Evolutionary conservation across 768 basidiomycete genomes (phyloP), one percentile per base, ranked within the genome.

Genomic region (Macrolepiota dolichaula): DNA sequence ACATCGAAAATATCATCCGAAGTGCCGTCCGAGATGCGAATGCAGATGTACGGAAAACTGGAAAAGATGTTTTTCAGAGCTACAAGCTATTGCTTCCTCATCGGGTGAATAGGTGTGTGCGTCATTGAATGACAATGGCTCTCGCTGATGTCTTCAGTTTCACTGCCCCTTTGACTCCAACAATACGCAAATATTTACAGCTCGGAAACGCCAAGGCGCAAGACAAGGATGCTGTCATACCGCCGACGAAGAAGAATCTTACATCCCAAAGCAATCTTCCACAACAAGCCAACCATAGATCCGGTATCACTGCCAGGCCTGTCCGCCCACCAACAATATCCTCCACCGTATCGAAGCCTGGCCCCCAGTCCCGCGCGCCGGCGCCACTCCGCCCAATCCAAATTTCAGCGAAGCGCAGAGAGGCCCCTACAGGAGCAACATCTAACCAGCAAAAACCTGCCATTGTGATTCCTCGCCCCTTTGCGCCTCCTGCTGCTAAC

Each of bases 171-270:
- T 78, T 95, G 12, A 86, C 88, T 5, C 92, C 93, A 0, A 87
- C 85, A 2, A 85, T 85, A 40, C 87, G 83, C 66, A 92, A 89
- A 72, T 91, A 91, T 68, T 81, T 94, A 2, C 85, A 87, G 61
- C 80, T 83, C 58, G 76, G 47, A n/a, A n/a, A 22, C 9, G 37
- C 17, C 17, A 52, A 51, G 38, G 37, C 5, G 11, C 17, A 66
- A 50, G 63, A 66, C 7, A 61, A 59, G 44, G 63, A 65, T 13
- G 58, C 62, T 2, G 61, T 63, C 13, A 64, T 65, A 37, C 51
- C 59, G 38, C 61, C 65, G 0, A 12, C 69, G 0, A 53, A 46
- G 46, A 22, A 12, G 17, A 42, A 47, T 17, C 47, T 50, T 7
- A 17, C 49, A 1, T 19, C 36, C n/a, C 40, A 38, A 29, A 4